Conservation (phyloP, 2,329 filamentous ascomycete species). For the Fusarium sp. region DNA sequence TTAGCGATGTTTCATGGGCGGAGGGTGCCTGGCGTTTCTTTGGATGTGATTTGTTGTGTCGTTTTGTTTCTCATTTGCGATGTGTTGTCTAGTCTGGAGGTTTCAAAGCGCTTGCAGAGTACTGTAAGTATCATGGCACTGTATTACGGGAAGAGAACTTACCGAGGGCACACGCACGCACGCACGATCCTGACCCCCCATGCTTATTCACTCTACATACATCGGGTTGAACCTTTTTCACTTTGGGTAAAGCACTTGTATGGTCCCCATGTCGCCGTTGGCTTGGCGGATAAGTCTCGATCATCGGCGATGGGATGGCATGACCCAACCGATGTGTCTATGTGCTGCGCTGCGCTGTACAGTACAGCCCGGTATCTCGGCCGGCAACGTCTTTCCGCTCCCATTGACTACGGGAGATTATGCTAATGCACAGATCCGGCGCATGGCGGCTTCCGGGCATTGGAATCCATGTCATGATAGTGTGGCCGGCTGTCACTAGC, state of each 20-base stretch:
- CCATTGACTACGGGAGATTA: conserved; percentile 18
- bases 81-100: conserved; percentile 33
- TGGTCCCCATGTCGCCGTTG: conserved; percentile 10
- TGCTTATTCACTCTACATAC: conserved; percentile 13
- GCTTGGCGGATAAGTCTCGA: conserved; percentile 38
- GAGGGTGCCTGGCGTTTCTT: conserved; percentile 7
- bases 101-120: neutral
- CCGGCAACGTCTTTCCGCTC: conserved; percentile 28
- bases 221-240: conserved; percentile 9
- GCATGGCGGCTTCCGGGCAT: conserved; percentile 16
- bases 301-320: conserved; percentile 39
- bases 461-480: conserved; percentile 20
- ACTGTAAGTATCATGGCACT: conserved; percentile 1
- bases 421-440: conserved; percentile 18
- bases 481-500: conserved; percentile 41
- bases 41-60: conserved; percentile 29
- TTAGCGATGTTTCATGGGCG: conserved; percentile 38
- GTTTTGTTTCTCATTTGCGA: conserved; percentile 33
- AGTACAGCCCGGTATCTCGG: conserved; percentile 4
- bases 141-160: conserved; percentile 9
- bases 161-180: conserved; percentile 4
- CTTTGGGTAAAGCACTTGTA: neutral
- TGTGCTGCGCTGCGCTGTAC: neutral
- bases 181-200: conserved; percentile 13
- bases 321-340: conserved; percentile 11